These are phyloP conservation scores for Beta vulgaris DNA, from an alignment of 148 eudicot genomes.

Conservation along the genomic window DNA sequence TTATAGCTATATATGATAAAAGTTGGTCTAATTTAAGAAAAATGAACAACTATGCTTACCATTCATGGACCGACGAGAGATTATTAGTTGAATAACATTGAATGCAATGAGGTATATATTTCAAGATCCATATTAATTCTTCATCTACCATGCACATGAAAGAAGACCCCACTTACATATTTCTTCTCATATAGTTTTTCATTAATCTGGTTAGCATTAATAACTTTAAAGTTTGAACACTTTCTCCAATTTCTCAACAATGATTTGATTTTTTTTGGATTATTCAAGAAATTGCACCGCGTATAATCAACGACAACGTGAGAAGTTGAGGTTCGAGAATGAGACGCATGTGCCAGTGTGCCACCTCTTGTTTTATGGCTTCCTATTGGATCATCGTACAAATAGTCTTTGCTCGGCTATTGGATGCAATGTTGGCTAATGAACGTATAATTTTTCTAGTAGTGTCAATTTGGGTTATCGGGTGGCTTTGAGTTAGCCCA, in stretches of 20 bases:
- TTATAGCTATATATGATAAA: not conserved
- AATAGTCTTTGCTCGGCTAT: not conserved
- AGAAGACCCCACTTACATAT: conserved; percentile 27
- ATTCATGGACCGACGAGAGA: not conserved
- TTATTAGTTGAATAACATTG: conserved; percentile 13
- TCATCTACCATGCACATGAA: conserved; percentile 33
- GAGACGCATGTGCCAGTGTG: not conserved
- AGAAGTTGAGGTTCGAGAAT: not conserved
- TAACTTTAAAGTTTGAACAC: not conserved
- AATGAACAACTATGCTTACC: not conserved
- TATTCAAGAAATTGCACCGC: not conserved
- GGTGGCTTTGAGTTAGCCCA: no score
- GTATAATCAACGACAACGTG: not conserved
- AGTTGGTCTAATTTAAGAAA: not conserved
- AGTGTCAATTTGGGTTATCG: no score
- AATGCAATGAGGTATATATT: conserved; percentile 12
- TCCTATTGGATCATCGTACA: not conserved
- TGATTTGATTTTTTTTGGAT: no score
- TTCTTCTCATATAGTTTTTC: not conserved
- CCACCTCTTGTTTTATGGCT: not conserved
- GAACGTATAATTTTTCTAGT: no score
- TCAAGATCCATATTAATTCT: conserved; percentile 26
- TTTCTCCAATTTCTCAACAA: not conserved
- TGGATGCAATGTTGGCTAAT: not conserved
- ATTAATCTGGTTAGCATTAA: not conserved